Percentiles rank a stretch among this genome's conserved stretches.
Conservation (phyloP, 306 rosid genomes). For the Citrullus mucosospermus region DNA sequence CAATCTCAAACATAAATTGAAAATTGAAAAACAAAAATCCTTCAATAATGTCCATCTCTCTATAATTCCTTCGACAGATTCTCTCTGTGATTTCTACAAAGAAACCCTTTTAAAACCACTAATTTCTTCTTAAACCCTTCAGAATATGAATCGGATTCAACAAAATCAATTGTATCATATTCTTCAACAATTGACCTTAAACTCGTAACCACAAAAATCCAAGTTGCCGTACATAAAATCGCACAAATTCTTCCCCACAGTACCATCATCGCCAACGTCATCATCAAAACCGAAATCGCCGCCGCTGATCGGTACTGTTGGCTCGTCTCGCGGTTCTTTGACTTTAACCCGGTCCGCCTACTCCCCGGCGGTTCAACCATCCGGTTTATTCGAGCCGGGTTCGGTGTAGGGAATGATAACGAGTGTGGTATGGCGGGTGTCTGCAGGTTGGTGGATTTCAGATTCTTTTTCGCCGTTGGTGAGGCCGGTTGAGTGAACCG, state of each 20-base stretch:
- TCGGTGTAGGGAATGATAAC: neutral
- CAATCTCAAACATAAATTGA: neutral
- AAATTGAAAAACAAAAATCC: neutral
- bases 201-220: neutral
- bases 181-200: neutral
- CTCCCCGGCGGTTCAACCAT: neutral
- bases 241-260: constrained; percentile 10
- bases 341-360: neutral
- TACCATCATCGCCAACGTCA: neutral
- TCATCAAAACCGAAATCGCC: neutral
- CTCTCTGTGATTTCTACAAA: neutral
- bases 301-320: neutral
- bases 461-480: neutral
- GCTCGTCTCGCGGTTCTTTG: neutral
- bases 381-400: neutral
- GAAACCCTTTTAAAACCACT: neutral
- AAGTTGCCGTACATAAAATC: neutral
- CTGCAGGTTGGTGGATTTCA: neutral
- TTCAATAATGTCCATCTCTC: neutral
- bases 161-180: neutral
- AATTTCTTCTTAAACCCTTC: neutral
- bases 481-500: neutral
- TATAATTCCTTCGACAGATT: neutral
- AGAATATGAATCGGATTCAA: neutral
- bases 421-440: neutral